Evolutionary conservation across 805 yeast genomes (phyloP), one percentile per base, ranked within the genome.

Genomic region (Metschnikowia shivogae): DNA sequence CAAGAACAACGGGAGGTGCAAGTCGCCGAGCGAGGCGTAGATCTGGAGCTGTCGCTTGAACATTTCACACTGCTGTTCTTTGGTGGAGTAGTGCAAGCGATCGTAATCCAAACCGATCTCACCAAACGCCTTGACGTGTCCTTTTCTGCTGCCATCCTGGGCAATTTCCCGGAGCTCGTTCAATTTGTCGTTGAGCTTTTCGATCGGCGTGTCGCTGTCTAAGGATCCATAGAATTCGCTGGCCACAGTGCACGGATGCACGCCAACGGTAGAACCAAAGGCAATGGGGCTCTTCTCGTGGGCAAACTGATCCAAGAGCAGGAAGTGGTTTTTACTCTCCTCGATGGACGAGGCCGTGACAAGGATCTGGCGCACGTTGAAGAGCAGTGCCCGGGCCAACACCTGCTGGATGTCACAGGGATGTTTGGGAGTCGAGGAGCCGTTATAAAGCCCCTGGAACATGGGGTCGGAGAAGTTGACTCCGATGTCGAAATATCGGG

Each of bases 71-170:
- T 93, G 99, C 49, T 79, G 77, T 6, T 77, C 82, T 45, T 72
- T 79, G 1, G 86, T 70, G 0, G 97, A 79, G 58, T 80, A 86
- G 55, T 86, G 83, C 41, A 93, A 67, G 48, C 99, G 70, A 63
- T 93, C 99, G 61, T 90, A 92, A 61, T 93, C 99, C 39, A 93
- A 70, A 0, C 99, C 99, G 41, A 93, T 81, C 65, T 93, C 99
- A 11, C 99, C 99, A 67, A 90, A 84, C 1, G 97, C 93, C 56
- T 77, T 77, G 24, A 93, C 84, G 3, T 67, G 55, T 1, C 85
- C 85, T 11, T 59, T 52, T 7, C 67, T 58, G 27, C 64, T 60
- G 5, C 89, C 86, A 1, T 65, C 54, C 5, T 62, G 48, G 0
- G 81, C 78, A n/a, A 84, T 53, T 2, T 64, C 53, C 49, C 76